A percentile compares a stretch with the other conserved stretches of the same genome.
Evolutionary conservation across 2,329 filamentous ascomycete species (phyloP).

Genomic region (Cadophora malorum): DNA sequence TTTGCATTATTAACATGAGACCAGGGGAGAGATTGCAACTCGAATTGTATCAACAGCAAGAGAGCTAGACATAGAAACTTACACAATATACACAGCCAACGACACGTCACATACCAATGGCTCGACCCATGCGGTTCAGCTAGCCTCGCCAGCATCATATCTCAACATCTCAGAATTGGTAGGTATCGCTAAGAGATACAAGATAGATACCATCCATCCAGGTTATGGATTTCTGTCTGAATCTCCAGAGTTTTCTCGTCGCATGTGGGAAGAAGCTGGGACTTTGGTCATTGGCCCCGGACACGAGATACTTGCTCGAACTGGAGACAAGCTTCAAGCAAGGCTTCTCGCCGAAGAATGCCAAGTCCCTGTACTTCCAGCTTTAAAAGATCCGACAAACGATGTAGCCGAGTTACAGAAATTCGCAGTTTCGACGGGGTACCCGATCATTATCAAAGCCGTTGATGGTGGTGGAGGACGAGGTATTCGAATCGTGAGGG

Average conservation of each 20-base stretch:
- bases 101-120: constrained; percentile 61
- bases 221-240: constrained; percentile 76
- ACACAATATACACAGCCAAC: constrained; percentile 59
- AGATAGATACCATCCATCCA: constrained; percentile 71
- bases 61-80: constrained; percentile 62
- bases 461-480: constrained; percentile 69
- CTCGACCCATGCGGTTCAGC: constrained; percentile 56
- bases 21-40: constrained; percentile 68
- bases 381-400: constrained; percentile 70
- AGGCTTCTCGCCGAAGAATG: constrained; percentile 71
- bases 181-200: constrained; percentile 53
- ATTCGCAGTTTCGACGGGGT: constrained; percentile 47
- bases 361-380: constrained; percentile 74
- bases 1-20: background rate
- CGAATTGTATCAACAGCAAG: constrained; percentile 65
- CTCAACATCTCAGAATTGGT: constrained; percentile 58
- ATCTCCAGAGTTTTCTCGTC: constrained; percentile 70
- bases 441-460: constrained; percentile 63
- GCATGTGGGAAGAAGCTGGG: constrained; percentile 70
- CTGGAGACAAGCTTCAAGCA: constrained; percentile 54
- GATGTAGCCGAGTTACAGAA: constrained; percentile 64
- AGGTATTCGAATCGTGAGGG: constrained; percentile 63
- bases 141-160: constrained; percentile 59
- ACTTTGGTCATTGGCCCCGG: constrained; percentile 75
- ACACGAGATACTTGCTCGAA: constrained; percentile 37